Percentiles rank a stretch among this genome's conserved stretches.
phyloP scores from a whole-genome alignment of 768 basidiomycete species.

The Gyrodon lividus region DNA sequence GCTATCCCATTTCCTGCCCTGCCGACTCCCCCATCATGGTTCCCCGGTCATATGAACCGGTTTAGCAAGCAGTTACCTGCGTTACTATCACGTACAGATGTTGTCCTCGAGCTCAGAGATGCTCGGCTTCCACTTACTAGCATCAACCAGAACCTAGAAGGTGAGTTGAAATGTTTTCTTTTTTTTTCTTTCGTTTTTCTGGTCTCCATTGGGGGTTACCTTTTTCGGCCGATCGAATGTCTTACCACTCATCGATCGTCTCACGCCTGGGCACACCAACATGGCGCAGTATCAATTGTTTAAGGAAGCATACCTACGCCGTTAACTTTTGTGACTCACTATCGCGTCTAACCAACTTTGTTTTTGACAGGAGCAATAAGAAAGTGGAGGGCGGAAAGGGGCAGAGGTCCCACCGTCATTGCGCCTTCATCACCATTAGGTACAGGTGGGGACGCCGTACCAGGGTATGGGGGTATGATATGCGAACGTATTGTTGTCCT shows the following conservation, averaged over 20 bases:
- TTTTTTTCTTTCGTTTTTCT: background rate
- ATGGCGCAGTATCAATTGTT: constrained; percentile 16
- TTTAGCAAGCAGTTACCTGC: constrained; percentile 76
- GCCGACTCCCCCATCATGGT: constrained; percentile 85
- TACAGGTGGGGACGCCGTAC: background rate
- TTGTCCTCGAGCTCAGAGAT: constrained; percentile 94
- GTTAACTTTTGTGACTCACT: constrained; percentile 10
- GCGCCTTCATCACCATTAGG: constrained; percentile 39
- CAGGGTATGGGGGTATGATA: constrained; percentile 33
- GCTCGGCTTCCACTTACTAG: constrained; percentile 90
- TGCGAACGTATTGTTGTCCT: constrained; percentile 90
- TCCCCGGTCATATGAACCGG: constrained; percentile 92
- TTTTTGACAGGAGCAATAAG: constrained; percentile 52
- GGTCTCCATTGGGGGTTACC: constrained; percentile 4
- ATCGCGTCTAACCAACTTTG: constrained; percentile 16
- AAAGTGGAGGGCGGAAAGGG: constrained; percentile 68
- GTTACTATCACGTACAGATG: constrained; percentile 77
- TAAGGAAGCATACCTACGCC: constrained; percentile 4
- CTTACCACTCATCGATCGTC: constrained; percentile 19
- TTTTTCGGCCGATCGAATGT: constrained; percentile 9
- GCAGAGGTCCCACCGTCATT: constrained; percentile 49
- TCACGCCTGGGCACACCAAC: constrained; percentile 19
- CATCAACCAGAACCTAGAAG: constrained; percentile 88
- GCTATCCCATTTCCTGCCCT: constrained; percentile 47
- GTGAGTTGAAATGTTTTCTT: constrained; percentile 38